Evolutionary conservation across 495 filamentous ascomycete genomes (phyloP).

Genomic region (Cercophora newfieldiana): DNA sequence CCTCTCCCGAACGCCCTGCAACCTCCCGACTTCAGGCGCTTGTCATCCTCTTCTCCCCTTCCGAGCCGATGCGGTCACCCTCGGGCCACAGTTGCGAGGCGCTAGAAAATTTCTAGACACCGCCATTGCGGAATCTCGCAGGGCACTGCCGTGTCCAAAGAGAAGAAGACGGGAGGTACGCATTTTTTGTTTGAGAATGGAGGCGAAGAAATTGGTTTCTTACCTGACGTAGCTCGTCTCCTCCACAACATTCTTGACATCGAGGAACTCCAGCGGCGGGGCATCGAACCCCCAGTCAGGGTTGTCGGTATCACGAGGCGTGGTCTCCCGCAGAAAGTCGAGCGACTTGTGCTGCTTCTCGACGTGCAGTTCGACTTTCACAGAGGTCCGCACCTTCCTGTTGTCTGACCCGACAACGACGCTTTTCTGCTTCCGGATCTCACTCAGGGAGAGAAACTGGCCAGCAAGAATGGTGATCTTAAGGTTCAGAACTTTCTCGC

Average conservation of each 20-base stretch:
- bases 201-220: slow-evolving; percentile 21
- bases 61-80: not conserved
- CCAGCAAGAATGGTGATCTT: slow-evolving; percentile 47
- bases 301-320: slow-evolving; percentile 37
- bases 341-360: slow-evolving; percentile 52
- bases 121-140: slow-evolving; percentile 3
- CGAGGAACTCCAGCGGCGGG: slow-evolving; percentile 38
- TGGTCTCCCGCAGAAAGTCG: slow-evolving; percentile 38
- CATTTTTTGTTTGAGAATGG: not conserved
- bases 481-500: slow-evolving; percentile 39
- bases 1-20: not conserved
- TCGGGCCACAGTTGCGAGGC: too few relatives aligned
- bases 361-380: slow-evolving; percentile 81
- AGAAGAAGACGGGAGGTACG: not conserved
- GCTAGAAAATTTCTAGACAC: slow-evolving; percentile 5
- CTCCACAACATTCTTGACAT: slow-evolving; percentile 42
- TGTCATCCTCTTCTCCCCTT: not conserved
- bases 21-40: not conserved
- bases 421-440: slow-evolving; percentile 17
- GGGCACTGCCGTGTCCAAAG: not conserved
- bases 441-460: slow-evolving; percentile 42
- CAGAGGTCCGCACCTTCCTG: slow-evolving; percentile 39
- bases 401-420: slow-evolving; percentile 29
- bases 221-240: slow-evolving; percentile 52
- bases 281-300: slow-evolving; percentile 41